phyloP scores from a whole-genome alignment of 352 stramenopile genomes.

The Pseudoperonospora humuli region DNA sequence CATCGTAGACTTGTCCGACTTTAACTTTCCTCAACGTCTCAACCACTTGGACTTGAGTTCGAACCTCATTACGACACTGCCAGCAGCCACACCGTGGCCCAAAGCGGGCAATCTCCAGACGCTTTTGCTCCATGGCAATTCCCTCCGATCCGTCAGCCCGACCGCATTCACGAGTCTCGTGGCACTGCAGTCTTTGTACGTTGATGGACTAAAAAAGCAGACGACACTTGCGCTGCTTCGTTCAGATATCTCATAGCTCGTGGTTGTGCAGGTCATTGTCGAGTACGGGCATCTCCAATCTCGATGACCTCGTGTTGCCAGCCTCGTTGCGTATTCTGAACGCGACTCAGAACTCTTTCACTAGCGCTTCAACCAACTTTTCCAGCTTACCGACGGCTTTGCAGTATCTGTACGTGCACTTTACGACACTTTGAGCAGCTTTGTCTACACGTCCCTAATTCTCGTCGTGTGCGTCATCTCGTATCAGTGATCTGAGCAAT shows the following conservation, averaged over 20 bases:
- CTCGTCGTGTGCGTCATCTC: too few relatives aligned
- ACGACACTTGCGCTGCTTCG: not conserved
- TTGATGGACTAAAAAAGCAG: not conserved
- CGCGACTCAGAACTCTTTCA: slow-evolving; percentile 44
- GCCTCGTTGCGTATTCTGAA: slow-evolving; percentile 41
- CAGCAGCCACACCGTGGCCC: slow-evolving; percentile 31
- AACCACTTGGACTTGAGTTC: slow-evolving; percentile 41
- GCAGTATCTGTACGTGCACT: slow-evolving; percentile 41
- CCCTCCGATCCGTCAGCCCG: slow-evolving; percentile 24
- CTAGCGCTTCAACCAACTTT: slow-evolving; percentile 39
- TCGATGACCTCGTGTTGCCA: slow-evolving; percentile 34
- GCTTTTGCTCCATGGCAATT: slow-evolving; percentile 50
- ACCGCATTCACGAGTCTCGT: slow-evolving; percentile 38
- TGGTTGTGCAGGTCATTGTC: slow-evolving; percentile 28
- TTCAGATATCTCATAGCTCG: not conserved
- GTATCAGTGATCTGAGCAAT: slow-evolving; percentile 52
- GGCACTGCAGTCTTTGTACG: slow-evolving; percentile 47
- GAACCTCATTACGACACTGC: slow-evolving; percentile 35
- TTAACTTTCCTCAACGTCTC: slow-evolving; percentile 35
- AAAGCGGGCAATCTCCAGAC: slow-evolving; percentile 39
- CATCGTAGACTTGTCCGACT: slow-evolving; percentile 30
- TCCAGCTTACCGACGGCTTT: slow-evolving; percentile 34
- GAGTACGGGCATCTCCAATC: slow-evolving; percentile 39
- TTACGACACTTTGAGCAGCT: too few relatives aligned
- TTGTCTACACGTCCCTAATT: not conserved